Evolutionary conservation across 345 rosid species (phyloP).

Genomic region (Capsella bursapastoris): DNA sequence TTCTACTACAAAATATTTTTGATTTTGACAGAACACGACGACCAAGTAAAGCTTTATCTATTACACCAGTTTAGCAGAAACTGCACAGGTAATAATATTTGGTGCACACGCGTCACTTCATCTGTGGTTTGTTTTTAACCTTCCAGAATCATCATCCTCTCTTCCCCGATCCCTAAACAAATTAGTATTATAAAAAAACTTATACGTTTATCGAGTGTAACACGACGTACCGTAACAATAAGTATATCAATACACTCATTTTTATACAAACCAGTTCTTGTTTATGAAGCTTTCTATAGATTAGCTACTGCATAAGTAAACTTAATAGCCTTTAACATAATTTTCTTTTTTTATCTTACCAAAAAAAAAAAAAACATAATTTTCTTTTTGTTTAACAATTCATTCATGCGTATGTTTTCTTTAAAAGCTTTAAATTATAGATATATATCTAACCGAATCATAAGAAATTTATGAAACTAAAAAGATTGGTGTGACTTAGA

Average conservation of each 20-base stretch:
- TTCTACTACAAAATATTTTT: neutral
- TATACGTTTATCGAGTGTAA: slow-evolving; percentile 33
- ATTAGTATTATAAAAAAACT: neutral
- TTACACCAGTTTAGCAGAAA: slow-evolving; percentile 2
- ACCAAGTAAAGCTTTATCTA: slow-evolving; percentile 41
- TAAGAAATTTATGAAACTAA: slow-evolving; percentile 24
- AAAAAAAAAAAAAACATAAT: neutral
- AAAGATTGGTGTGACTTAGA: slow-evolving; percentile 39
- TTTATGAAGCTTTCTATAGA: neutral
- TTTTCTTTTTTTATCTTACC: neutral
- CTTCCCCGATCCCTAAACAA: slow-evolving; percentile 34
- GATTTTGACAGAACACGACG: slow-evolving; percentile 38
- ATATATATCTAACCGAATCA: no score
- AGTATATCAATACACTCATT: no score
- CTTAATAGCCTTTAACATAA: neutral
- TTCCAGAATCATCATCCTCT: slow-evolving; percentile 36
- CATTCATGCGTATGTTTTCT: no score
- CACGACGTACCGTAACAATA: slow-evolving; percentile 44
- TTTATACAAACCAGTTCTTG: neutral
- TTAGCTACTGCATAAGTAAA: neutral
- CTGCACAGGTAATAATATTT: slow-evolving; percentile 39
- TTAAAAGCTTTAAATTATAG: no score
- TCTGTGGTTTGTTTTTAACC: slow-evolving; percentile 9
- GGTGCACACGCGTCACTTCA: slow-evolving; percentile 19
- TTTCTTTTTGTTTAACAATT: neutral